Evolutionary conservation across 495 filamentous ascomycete species (phyloP), one percentile per base, ranked within the genome.

Genomic region (Extremus antarcticus): DNA sequence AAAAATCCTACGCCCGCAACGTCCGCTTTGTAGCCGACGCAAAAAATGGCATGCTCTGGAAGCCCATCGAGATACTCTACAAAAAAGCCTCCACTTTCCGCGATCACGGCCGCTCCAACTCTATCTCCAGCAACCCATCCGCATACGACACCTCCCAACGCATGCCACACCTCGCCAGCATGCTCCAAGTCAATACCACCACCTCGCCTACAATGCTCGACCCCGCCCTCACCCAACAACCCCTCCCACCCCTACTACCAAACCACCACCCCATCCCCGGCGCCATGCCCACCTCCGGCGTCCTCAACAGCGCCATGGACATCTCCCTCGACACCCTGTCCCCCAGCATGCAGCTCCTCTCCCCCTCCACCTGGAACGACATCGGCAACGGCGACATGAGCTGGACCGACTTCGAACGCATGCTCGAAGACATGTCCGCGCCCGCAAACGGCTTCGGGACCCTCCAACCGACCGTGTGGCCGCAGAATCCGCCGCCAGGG

Each of bases 1-100:
- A 63, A 16, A 1, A 25, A 11, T 53, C 61, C 9, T 63, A 56
- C 38, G 39, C 52, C 22, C 41, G 47, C 2, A 23, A 50, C n/a
- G 4, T 15, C 16, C 11, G 49, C 7, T 22, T 38, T 43, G 49
- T 62, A 17, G 60, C 60, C 10, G 60, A 62, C 25, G 25, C 51
- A 13, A 19, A 29, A 15, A 43, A 47, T 17, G 60, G 60, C 48
- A 59, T 59, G 60, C 57, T 63, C 21, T 63, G 60, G 60, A 23
- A 53, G 16, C 60, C 60, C 24, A 59, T 63, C 25, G 53, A 59
- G 49, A 63, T 60, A 40, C 38, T 63, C 22, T 56, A 59, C 38
- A 54, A 57, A 22, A 59, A 54, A 32, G 59, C 59, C 2, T 40
- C n/a, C 9, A 50, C 59, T 2, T 62, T 58, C 47, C 43, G 59